Conservation (phyloP, 2,329 filamentous ascomycete species). For the Trichoderma sp. region DNA sequence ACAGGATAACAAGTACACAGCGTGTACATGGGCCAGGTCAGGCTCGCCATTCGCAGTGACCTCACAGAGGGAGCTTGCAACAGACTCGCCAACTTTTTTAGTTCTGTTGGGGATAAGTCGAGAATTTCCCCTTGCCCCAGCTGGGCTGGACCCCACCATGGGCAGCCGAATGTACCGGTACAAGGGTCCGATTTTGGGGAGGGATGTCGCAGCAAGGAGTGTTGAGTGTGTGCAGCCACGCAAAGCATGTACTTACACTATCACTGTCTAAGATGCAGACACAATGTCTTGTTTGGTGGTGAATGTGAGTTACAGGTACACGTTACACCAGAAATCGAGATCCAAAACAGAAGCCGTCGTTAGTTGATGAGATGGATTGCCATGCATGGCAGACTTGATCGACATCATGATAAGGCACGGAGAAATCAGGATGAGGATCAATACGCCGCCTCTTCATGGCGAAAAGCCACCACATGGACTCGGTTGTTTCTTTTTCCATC, state of each 20-base stretch:
- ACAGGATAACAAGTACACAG: neutral
- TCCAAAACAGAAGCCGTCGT: neutral
- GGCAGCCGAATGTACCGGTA: conserved; percentile 13
- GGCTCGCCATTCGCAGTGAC: neutral
- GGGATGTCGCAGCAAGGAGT: neutral
- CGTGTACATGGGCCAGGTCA: conserved; percentile 10
- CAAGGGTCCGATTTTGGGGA: neutral
- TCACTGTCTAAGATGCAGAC: neutral
- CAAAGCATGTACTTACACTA: neutral
- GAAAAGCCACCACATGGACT: neutral
- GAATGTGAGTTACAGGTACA: neutral
- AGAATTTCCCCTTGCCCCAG: conserved; percentile 20
- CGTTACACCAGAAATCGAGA: neutral
- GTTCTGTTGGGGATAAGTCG: conserved; percentile 43
- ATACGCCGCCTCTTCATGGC: neutral
- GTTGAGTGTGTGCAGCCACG: conserved; percentile 13
- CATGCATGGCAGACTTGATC: neutral
- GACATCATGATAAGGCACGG: neutral
- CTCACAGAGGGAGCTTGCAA: conserved; percentile 18
- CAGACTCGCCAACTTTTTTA: conserved; percentile 32
- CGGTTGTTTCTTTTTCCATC: neutral
- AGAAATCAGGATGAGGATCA: neutral
- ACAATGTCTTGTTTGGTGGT: neutral
- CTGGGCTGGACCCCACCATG: conserved; percentile 11
- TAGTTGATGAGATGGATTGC: neutral